Base-by-base conservation (phyloP, 2,329 filamentous ascomycete species). In the Penicillium sp. region DNA sequence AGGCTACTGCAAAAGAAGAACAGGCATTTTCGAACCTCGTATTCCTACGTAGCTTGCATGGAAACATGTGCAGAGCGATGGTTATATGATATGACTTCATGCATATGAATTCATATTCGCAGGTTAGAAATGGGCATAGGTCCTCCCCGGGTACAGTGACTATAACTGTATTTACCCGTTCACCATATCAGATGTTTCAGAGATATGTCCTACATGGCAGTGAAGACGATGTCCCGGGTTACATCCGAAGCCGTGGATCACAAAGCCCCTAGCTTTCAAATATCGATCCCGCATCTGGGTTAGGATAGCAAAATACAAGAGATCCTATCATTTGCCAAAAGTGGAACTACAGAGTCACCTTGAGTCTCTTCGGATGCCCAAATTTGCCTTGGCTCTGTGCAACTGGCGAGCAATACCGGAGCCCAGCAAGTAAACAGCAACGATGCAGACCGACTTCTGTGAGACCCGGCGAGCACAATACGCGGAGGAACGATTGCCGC, bases 371-470 rank as follows among this genome's bases (percentile, higher is more conserved):
- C n/a, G 10, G 10, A 24, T 19, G 33, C 23, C 40, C 48, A 52
- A 11, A 48, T 28, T 55, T 56, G 50, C 51, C 45, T 42, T 33
- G 26, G 43, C 48, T 48, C 37, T 52, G 62, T 62, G 54, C 51
- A 29, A 62, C 59, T 14, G 23, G 37, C n/a, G 34, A 26, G 31
- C 33, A 43, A 29, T 55, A 57, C 51, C 56, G 56, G 52, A 56
- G 46, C 56, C 52, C 49, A 61, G 54, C 49, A 44, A 61, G 55
- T 51, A 49, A 58, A 58, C 48, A 53, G 58, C 51, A 61, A 51
- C 47, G 52, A 53, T 54, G 49, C 54, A 61, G 51, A 48, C 52
- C 54, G 48, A 45, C 52, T 60, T 57, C 36, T 51, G 61, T 64
- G 53, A 58, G 50, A 65, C 61, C 48, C 18, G 47, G 48, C 21